Evolutionary conservation across 495 filamentous ascomycete genomes (phyloP), one percentile per base, ranked within the genome.

Genomic region (Daldinia bambusicola): DNA sequence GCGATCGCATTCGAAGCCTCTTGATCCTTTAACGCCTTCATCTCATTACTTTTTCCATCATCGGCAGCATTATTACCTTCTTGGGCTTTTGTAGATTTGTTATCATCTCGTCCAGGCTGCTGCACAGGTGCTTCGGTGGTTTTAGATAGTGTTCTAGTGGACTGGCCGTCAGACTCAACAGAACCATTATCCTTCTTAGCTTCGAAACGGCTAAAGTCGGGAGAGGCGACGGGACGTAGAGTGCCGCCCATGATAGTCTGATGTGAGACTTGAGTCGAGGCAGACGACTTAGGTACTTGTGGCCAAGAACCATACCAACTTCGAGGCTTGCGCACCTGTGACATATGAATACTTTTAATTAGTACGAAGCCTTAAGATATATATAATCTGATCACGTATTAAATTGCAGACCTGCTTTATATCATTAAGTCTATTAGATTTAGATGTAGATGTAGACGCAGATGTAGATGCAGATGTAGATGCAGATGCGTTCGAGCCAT

Each of bases 221-320:
- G 78, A 4, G 78, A 62, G 7, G 72, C 67, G 14, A 63, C 76
- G 2, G 82, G 77, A 57, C 78, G 78, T 45, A 80, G 66, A 9
- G 82, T 84, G 60, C 80, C 81, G 69, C 86, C 90, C 61, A 90
- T 84, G 37, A 93, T 92, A 58, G 89, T 92, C 81, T 94, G 91
- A 76, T 89, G 89, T 62, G 90, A 91, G 77, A 93, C 86, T 79
- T 92, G 86, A 55, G 89, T 93, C 58, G 91, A 89, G 52, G 91
- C 86, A 40, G 85, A 82, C 30, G 91, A 90, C 77, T 94, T 94
- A 40, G 85, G 83, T 22, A 79, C 80, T 75, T 85, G 84, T 26
- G 90, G 88, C 90, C 90, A 89, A n/a, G 86, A 88, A 36, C 86
- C 86, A 57, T 88, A 88, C 88, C 87, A 94, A 55, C 86, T 86